Base-by-base conservation (phyloP, 768 basidiomycete genomes). In the Suillus occidentalis region DNA sequence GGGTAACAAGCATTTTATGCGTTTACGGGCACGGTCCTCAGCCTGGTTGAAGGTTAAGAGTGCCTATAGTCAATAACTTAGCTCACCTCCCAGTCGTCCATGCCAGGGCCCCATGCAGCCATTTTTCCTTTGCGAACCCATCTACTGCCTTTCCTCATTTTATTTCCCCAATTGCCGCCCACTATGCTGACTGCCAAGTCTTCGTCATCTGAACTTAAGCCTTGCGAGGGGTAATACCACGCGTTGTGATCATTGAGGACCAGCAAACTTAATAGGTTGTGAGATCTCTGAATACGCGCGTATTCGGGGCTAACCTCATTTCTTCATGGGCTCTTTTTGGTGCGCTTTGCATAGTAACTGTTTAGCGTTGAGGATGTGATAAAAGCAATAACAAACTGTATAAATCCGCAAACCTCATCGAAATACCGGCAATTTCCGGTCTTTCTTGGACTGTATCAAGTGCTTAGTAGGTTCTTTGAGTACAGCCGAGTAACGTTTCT, bases 151-250 rank as follows among this genome's bases (percentile, higher is more conserved):
- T 87, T 87, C 64, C 82, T 76, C 12, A 83, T 84, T 78, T 95
- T 95, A 65, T 87, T 85, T 3, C 94, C 94, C 92, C 94, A 95
- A 69, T 95, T 95, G 42, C 94, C 90, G 52, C 82, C 79, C 14
- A 80, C 81, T 47, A 82, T 76, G 39, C 82, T 80, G 62, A 81
- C 75, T 60, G 76, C 68, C 63, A 84, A 78, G 66, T 89, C 87
- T 63, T 82, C 80, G 50, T 87, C 87, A 66, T 89, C 87, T 18
- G 88, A 87, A 64, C 85, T 84, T 71, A 88, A 83, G 34, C 89
- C 90, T 71, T 88, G 86, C n/a, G 89, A 87, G 2, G 92, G 92
- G 71, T 92, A 94, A 72, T 92, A 94, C 90, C 91, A 94, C 25
- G 85, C 82, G 70, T 91, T 90, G 65, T 84, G 85, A 76, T 94